phyloP scores from a whole-genome alignment of 2,329 filamentous ascomycete genomes.

The Cercospora janseana region DNA sequence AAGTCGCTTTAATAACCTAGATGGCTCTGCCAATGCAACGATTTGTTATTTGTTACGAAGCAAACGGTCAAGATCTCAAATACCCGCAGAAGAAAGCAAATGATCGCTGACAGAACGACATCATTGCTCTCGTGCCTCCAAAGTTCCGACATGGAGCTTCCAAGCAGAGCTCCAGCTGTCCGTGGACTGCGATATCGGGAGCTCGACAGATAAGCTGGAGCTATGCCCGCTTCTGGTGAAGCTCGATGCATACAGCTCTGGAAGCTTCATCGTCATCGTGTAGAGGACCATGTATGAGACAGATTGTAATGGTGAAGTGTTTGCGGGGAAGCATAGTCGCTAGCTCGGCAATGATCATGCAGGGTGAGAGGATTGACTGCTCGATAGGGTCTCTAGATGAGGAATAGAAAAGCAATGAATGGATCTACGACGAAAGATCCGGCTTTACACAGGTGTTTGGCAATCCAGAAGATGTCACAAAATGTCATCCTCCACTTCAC shows the following conservation, averaged over 20 bases:
- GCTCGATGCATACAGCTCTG: no score
- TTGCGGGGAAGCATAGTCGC: not conserved
- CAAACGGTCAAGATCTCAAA: not conserved
- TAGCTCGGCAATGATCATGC: not conserved
- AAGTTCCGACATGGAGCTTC: not conserved
- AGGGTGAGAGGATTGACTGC: not conserved
- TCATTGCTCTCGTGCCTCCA: slow-evolving; percentile 4
- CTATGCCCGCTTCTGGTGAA: slow-evolving; percentile 13
- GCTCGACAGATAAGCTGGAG: slow-evolving; percentile 6
- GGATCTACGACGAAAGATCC: no score
- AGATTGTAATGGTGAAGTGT: not conserved
- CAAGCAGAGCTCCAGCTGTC: not conserved
- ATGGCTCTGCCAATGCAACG: not conserved
- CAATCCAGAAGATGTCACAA: no score
- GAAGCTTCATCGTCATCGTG: not conserved
- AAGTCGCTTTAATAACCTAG: not conserved
- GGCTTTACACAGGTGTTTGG: no score
- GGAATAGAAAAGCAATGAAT: not conserved
- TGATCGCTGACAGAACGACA: not conserved
- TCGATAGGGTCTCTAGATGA: not conserved
- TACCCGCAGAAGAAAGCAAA: slow-evolving; percentile 1
- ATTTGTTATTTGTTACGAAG: no score
- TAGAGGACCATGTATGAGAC: not conserved
- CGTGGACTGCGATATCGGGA: slow-evolving; percentile 9
- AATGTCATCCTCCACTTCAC: slow-evolving; percentile 2